A percentile compares a stretch with the other conserved stretches of the same genome.
Conservation (phyloP, 257 asterid species). For the Forsythia suspensa region DNA sequence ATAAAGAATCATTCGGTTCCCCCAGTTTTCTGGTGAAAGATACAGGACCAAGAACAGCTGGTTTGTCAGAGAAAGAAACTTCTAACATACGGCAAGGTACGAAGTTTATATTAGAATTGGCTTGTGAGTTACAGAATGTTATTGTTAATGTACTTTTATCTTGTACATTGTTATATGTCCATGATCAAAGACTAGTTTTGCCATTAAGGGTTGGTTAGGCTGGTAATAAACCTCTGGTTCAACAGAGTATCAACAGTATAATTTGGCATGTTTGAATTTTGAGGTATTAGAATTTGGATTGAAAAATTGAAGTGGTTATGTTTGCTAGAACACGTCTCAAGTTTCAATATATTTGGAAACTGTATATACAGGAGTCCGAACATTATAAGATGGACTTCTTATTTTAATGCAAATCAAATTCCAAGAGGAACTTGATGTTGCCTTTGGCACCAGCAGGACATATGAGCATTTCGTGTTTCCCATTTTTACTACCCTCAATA, state of each 20-base stretch:
- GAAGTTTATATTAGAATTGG: constrained; percentile 11
- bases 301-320: background rate
- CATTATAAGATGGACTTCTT: background rate
- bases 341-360: background rate
- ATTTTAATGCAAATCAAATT: background rate
- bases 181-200: background rate
- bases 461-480: background rate
- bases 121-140: constrained; percentile 12
- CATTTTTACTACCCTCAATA: background rate
- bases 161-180: constrained; percentile 3
- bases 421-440: background rate
- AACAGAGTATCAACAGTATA: background rate
- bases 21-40: constrained; percentile 27
- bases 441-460: background rate
- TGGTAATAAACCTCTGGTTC: background rate
- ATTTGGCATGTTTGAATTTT: background rate
- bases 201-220: background rate
- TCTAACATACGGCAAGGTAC: constrained; percentile 52
- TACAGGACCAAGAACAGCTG: constrained; percentile 29
- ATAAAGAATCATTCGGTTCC: constrained; percentile 36
- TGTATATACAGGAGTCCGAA: background rate
- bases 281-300: background rate
- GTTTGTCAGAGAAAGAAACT: constrained; percentile 25
- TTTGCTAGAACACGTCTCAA: background rate
- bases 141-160: background rate